A percentile compares a stretch with the other conserved stretches of the same genome.
These are phyloP conservation scores for Ilyonectria sp. DNA, from an alignment of 2,329 filamentous ascomycete genomes.

Conservation along the genomic window DNA sequence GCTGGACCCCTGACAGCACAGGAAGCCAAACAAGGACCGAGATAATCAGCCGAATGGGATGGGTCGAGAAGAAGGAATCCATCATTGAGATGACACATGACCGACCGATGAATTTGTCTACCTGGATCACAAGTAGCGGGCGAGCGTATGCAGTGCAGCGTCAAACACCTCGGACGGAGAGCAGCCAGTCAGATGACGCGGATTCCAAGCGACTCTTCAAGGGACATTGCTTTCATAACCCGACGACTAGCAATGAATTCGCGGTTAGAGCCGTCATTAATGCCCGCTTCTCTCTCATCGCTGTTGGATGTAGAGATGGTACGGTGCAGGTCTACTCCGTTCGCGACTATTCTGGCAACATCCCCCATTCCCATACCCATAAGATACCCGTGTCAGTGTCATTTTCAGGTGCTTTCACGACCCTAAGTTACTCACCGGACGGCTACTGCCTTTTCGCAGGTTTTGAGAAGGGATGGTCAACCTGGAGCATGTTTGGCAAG, in stretches of 20 bases:
- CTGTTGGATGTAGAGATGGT: slow-evolving; percentile 86
- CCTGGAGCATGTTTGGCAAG: slow-evolving; percentile 98
- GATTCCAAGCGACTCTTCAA: slow-evolving; percentile 81
- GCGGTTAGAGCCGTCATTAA: slow-evolving; percentile 89
- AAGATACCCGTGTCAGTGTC: slow-evolving; percentile 76
- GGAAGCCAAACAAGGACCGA: slow-evolving; percentile 93
- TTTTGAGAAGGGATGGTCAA: slow-evolving; percentile 93
- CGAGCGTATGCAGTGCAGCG: slow-evolving; percentile 93
- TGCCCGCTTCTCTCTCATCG: slow-evolving; percentile 93
- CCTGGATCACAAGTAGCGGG: slow-evolving; percentile 93
- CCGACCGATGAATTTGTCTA: slow-evolving; percentile 94
- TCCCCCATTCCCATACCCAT: slow-evolving; percentile 87
- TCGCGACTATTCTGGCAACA: slow-evolving; percentile 93
- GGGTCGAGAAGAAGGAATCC: slow-evolving; percentile 83
- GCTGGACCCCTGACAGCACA: slow-evolving; percentile 88
- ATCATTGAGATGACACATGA: slow-evolving; percentile 93
- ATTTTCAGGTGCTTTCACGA: slow-evolving; percentile 80
- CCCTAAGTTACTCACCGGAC: slow-evolving; percentile 90
- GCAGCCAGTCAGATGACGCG: slow-evolving; percentile 58
- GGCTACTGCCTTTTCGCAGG: slow-evolving; percentile 97
- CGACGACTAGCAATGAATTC: slow-evolving; percentile 70
- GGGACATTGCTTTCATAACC: slow-evolving; percentile 91
- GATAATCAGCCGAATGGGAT: slow-evolving; percentile 87
- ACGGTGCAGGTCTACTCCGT: slow-evolving; percentile 91
- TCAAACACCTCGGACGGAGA: slow-evolving; percentile 59